Conservation (phyloP, 2,329 filamentous ascomycete genomes). For the Dactylellina sp. region DNA sequence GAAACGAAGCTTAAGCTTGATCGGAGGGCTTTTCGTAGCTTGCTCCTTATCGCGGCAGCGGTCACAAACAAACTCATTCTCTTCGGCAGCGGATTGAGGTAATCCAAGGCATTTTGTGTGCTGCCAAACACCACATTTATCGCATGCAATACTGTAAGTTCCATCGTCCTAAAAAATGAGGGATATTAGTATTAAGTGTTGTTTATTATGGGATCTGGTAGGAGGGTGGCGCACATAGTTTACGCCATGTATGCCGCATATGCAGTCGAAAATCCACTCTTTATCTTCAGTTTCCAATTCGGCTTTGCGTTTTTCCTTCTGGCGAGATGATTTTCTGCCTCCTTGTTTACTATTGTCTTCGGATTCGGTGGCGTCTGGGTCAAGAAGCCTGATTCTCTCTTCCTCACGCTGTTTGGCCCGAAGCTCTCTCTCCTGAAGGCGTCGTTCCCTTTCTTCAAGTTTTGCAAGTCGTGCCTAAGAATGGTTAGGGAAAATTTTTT, state of each 20-base stretch:
- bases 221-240: constrained; percentile 69
- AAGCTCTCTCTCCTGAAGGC: constrained; percentile 71
- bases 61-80: constrained; percentile 85
- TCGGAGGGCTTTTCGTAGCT: constrained; percentile 65
- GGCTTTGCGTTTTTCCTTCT: constrained; percentile 55
- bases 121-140: constrained; percentile 95
- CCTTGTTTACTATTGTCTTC: constrained; percentile 23
- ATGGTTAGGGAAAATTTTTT: constrained; percentile 59
- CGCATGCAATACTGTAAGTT: constrained; percentile 91
- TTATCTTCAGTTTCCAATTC: constrained; percentile 73
- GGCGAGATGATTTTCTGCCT: constrained; percentile 56
- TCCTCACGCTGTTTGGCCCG: constrained; percentile 86
- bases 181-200: constrained; percentile 6
- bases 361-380: constrained; percentile 51
- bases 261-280: constrained; percentile 94
- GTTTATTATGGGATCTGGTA: background rate
- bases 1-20: constrained; percentile 70
- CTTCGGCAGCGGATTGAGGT: constrained; percentile 80
- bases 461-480: constrained; percentile 77
- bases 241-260: constrained; percentile 88
- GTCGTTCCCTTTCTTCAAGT: constrained; percentile 62
- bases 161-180: constrained; percentile 77
- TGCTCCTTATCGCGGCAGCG: constrained; percentile 72
- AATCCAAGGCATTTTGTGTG: constrained; percentile 93
- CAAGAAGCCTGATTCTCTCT: constrained; percentile 42